Base-by-base conservation (phyloP, 148 eudicot genomes). In the Selenicereus undatus region DNA sequence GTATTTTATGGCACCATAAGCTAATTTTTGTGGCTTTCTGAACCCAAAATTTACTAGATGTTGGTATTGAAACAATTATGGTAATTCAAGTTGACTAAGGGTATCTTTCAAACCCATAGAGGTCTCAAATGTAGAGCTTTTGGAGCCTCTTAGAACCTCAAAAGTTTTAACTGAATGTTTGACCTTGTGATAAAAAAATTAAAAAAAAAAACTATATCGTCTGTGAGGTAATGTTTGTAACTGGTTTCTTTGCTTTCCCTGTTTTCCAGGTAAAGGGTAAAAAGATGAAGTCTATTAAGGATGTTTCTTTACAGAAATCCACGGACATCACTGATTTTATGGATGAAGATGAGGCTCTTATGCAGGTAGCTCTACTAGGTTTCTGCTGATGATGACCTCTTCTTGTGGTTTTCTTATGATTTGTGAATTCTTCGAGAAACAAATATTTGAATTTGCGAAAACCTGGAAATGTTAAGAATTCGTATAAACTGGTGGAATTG, bases 321-420 rank as follows among this genome's bases (percentile, higher is more conserved):
- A 32, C 58, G 17, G 83, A 83, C 27, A 56, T 78, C 51, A 73
- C 92, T 65, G 89, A 75, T 60, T 79, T 83, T 75, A 81, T 82
- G 78, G 91, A 91, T 82, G 98, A 96, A 76, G 97, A 93, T 81
- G 93, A 90, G 73, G 94, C 91, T 80, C 80, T 92, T 73, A 80
- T 84, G 90, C 90, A 88, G 96, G 99, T 93, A 82, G 66, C 2
- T 65, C 32, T 69, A 22, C 75, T 21, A 16, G 50, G 50, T 69
- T 68, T 72, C 14, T 71, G 30, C 11, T 1, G 43, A 20, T 29
- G 50, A 71, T 50, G 27, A 22, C 42, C 20, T 45, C 66, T 79
- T 68, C 16, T 69, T 56, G 32, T 4, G 35, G 24, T 73, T 26
- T 27, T 76, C 13, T 32, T 71, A 78, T 74, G 43, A 39, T 6